Base-by-base conservation (phyloP, 2,329 filamentous ascomycete genomes). In the Monosporascus sp. region DNA sequence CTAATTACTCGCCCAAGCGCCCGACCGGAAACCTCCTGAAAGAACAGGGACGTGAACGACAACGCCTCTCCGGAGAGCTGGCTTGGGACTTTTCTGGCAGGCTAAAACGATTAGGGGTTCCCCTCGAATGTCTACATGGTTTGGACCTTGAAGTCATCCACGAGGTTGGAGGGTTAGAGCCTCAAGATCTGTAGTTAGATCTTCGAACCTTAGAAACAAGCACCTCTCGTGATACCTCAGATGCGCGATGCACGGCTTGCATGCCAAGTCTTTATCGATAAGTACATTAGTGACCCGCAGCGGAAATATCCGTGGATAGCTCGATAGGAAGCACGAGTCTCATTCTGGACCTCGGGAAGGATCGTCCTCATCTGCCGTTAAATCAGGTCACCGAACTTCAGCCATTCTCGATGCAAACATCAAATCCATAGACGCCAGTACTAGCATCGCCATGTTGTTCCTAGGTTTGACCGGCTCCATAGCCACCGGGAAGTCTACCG, bases 391-490 rank as follows among this genome's bases (percentile, higher is more conserved):
- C 18, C 38, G 17, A 31, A 46, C n/a, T n/a, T 27, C 24, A 7
- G 9, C 22, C 11, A n/a, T 46, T 46, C 1, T 7, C 43, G n/a
- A n/a, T 27, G n/a, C 7, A 8, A 18, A 41, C 17, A 31, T 48
- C 35, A 25, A 35, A 24, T 27, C 39, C 24, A 46, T 22, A 25
- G 20, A 24, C 27, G 44, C 18, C 20, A 35, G 31, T 35, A 35
- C 4, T 35, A 35, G 7, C 27, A 44, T 60, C 62, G 60, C n/a
- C 17, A 97, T 97, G 94, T 83, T 97, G 48, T 85, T 99, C 65
- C 91, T 99, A 64, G 94, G 94, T 53, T 84, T 99, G 25, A 99
- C 94, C 8, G 94, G 94, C 69, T 96, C 92, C 56, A 97, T 99
- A 68, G 94, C 94, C 56, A 99, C 94, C 6, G 94, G 94, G 70